phyloP scores from a whole-genome alignment of 164 flowering plant species.

The Magnolia sinica region DNA sequence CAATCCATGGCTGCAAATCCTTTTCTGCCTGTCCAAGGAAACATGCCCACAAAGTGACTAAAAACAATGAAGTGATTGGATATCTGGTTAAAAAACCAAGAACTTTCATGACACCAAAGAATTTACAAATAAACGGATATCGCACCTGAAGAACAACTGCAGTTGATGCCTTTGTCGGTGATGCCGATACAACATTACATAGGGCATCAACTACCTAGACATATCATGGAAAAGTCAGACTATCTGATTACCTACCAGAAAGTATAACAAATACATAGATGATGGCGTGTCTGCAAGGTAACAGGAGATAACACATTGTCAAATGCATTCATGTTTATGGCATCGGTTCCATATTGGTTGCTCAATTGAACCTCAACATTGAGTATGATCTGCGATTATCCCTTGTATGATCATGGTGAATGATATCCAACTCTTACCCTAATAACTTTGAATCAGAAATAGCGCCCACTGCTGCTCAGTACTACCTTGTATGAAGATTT shows the following conservation, averaged over 20 bases:
- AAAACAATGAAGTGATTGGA: conserved; percentile 4
- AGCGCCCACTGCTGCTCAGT: too few species aligned
- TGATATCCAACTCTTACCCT: too few species aligned
- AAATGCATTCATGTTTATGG: neutral
- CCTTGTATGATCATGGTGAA: too few species aligned
- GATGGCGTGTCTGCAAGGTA: too few species aligned
- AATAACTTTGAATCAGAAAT: too few species aligned
- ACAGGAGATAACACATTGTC: neutral
- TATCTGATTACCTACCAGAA: conserved; percentile 3
- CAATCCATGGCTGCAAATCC: conserved; percentile 95
- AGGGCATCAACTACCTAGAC: conserved; percentile 85
- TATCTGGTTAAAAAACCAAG: too few species aligned
- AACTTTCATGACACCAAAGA: neutral
- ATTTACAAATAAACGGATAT: conserved; percentile 18
- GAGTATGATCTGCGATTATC: too few species aligned
- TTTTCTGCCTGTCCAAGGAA: conserved; percentile 73
- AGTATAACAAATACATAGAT: neutral
- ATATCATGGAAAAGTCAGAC: conserved; percentile 12
- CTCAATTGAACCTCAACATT: too few species aligned
- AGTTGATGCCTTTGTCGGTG: conserved; percentile 85
- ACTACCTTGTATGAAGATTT: too few species aligned
- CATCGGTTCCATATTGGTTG: neutral
- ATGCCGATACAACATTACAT: conserved; percentile 86
- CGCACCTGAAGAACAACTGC: conserved; percentile 94
- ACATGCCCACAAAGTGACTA: conserved; percentile 28